Evolutionary conservation across 257 asterid genomes (phyloP).

Genomic region (Prunella vulgaris): DNA sequence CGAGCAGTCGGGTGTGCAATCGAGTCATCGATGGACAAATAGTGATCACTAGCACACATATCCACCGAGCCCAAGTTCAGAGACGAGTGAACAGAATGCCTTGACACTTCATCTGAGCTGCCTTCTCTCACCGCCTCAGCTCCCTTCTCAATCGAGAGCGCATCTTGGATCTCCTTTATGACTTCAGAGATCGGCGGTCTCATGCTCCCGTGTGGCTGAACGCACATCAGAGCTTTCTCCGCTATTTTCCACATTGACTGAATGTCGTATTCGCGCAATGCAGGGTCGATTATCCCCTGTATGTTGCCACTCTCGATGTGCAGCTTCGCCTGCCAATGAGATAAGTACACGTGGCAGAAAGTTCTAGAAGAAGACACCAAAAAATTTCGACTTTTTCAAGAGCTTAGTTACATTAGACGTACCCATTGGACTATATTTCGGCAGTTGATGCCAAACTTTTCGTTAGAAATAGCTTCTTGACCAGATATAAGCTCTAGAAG

Average conservation of each 20-base stretch:
- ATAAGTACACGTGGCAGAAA: neutral
- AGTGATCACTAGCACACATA: slow-evolving; percentile 58
- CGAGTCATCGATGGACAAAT: slow-evolving; percentile 76
- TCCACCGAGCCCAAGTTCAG: slow-evolving; percentile 58
- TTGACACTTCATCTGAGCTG: slow-evolving; percentile 76
- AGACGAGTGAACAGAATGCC: slow-evolving; percentile 78
- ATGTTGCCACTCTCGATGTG: slow-evolving; percentile 95
- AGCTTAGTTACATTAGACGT: slow-evolving; percentile 9
- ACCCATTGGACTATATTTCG: slow-evolving; percentile 98
- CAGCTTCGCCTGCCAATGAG: slow-evolving; percentile 59
- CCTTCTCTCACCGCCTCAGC: slow-evolving; percentile 65
- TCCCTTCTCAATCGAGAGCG: slow-evolving; percentile 65
- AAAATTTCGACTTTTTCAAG: neutral
- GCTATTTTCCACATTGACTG: slow-evolving; percentile 99
- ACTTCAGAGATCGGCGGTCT: slow-evolving; percentile 95
- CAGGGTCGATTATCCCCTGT: slow-evolving; percentile 91
- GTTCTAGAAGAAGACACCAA: neutral
- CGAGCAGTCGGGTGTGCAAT: slow-evolving; percentile 75
- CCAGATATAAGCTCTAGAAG: slow-evolving; percentile 95
- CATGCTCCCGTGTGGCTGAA: slow-evolving; percentile 94
- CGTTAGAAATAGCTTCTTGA: slow-evolving; percentile 94
- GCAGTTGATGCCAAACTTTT: slow-evolving; percentile 79
- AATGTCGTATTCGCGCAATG: slow-evolving; percentile 64
- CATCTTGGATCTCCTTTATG: slow-evolving; percentile 89
- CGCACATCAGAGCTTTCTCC: slow-evolving; percentile 93